Evolutionary conservation across 1,284 basidiomycete genomes (phyloP).

Genomic region (Macrocystidia cucumis): DNA sequence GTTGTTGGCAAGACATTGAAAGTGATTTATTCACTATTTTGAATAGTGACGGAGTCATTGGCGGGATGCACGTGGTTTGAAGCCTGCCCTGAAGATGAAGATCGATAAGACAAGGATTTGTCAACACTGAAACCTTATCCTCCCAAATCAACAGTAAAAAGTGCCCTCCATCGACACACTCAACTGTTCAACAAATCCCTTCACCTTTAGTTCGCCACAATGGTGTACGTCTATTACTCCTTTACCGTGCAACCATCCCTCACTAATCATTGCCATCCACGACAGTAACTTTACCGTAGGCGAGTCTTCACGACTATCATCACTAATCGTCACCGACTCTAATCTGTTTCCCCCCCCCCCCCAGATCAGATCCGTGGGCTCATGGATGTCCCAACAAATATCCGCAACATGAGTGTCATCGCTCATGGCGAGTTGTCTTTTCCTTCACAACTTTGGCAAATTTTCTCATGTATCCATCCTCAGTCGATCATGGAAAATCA

Average conservation of each 20-base stretch:
- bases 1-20: not conserved
- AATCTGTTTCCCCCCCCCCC: constrained; percentile 12
- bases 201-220: constrained; percentile 38
- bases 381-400: constrained; percentile 90
- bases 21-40: not conserved
- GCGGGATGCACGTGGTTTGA: constrained; percentile 3
- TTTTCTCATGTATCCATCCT: constrained; percentile 4
- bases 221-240: constrained; percentile 57
- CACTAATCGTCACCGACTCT: constrained; percentile 7
- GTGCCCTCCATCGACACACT: constrained; percentile 20
- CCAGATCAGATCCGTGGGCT: constrained; percentile 84
- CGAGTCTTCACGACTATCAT: too few relatives aligned
- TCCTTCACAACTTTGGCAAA: constrained; percentile 12
- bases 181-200: constrained; percentile 19
- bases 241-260: constrained; percentile 16
- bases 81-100: constrained; percentile 22
- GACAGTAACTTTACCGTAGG: constrained; percentile 83
- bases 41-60: constrained; percentile 14
- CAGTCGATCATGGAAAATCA: constrained; percentile 99
- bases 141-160: constrained; percentile 23
- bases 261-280: constrained; percentile 21
- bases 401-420: constrained; percentile 98
- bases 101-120: constrained; percentile 30
- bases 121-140: constrained; percentile 24
- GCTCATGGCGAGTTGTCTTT: constrained; percentile 66